Evolutionary conservation across 257 asterid species (phyloP).

Genomic region (Gynochthodes officinalis): DNA sequence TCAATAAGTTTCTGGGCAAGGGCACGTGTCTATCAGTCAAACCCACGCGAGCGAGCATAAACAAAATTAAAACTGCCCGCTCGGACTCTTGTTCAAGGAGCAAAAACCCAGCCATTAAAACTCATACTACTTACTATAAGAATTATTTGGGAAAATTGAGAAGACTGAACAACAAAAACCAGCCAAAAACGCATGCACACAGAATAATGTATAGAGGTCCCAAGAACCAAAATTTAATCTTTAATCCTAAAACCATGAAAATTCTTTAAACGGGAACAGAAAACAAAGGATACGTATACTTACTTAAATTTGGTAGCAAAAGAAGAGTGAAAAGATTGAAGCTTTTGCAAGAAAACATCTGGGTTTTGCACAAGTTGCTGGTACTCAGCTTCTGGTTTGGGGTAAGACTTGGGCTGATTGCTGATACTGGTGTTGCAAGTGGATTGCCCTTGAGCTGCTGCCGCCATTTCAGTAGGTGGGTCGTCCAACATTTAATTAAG

Average conservation of each 20-base stretch:
- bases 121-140: not conserved
- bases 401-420: slow-evolving; percentile 35
- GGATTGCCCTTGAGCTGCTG: slow-evolving; percentile 2
- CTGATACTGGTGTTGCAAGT: not conserved
- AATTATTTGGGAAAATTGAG: not conserved
- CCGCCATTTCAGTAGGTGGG: slow-evolving; percentile 38
- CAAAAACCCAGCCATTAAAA: not conserved
- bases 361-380: slow-evolving; percentile 66
- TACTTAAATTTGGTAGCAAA: slow-evolving; percentile 25
- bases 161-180: not conserved
- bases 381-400: slow-evolving; percentile 79
- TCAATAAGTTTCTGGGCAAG: not conserved
- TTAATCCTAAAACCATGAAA: not conserved
- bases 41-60: too few species aligned
- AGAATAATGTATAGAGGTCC: not conserved
- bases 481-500: slow-evolving; percentile 64
- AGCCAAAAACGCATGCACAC: not conserved
- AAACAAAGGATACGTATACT: slow-evolving; percentile 1
- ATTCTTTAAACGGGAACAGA: not conserved
- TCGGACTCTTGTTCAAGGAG: not conserved
- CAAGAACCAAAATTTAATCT: not conserved
- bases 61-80: not conserved
- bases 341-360: slow-evolving; percentile 61
- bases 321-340: slow-evolving; percentile 56
- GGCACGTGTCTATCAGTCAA: too few species aligned